These are phyloP conservation scores for Ambrosia artemisiifolia DNA, from an alignment of 129 eudicot species.

Conservation along the genomic window DNA sequence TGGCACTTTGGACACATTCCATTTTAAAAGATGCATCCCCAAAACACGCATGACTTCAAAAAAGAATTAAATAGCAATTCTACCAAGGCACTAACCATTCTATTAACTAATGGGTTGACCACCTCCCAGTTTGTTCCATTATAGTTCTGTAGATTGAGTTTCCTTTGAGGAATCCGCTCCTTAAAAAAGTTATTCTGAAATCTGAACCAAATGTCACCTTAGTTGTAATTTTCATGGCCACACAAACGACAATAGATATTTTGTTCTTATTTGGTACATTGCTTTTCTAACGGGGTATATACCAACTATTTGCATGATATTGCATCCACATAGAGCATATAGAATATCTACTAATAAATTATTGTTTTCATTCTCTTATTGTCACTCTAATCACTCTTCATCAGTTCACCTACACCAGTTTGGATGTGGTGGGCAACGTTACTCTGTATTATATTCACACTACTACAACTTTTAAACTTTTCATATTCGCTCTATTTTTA, in stretches of 20 bases:
- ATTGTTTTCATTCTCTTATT: background rate
- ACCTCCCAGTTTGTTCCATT: background rate
- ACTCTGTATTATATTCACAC: background rate
- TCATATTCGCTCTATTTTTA: background rate
- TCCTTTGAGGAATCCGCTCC: background rate
- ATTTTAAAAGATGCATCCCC: background rate
- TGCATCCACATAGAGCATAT: background rate
- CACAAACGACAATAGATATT: background rate
- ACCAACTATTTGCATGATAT: constrained; percentile 1
- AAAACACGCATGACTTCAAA: background rate
- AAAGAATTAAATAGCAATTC: background rate
- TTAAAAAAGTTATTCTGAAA: background rate
- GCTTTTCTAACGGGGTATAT: background rate
- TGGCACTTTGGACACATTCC: constrained; percentile 2
- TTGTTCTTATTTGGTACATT: background rate
- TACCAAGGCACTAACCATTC: background rate
- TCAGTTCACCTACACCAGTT: too few relatives aligned
- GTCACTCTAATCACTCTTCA: background rate
- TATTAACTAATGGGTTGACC: background rate
- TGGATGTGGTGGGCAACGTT: too few relatives aligned
- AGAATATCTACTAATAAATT: background rate
- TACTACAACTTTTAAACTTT: background rate
- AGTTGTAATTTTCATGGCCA: background rate
- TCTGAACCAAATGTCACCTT: background rate
- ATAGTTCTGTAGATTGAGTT: background rate